These are phyloP conservation scores for Litchi chinensis DNA, from an alignment of 345 rosid species.

Conservation along the genomic window DNA sequence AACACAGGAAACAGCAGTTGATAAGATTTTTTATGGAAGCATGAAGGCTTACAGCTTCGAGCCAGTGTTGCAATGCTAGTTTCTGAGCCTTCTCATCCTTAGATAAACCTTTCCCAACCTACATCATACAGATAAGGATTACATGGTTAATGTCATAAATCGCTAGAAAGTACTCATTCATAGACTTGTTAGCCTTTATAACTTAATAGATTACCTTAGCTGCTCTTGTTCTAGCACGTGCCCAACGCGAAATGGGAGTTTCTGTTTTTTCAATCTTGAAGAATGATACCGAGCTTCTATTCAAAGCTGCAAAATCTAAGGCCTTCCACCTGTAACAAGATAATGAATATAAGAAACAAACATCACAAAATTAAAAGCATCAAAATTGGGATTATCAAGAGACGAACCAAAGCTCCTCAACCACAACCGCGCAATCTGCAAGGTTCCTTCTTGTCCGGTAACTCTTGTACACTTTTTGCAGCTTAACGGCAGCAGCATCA, in stretches of 20 bases:
- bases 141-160: neutral
- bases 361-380: neutral
- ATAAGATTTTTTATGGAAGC: neutral
- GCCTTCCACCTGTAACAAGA: constrained; percentile 62
- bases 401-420: constrained; percentile 71
- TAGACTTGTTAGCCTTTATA: neutral
- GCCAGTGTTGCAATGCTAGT: constrained; percentile 78
- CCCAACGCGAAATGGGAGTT: constrained; percentile 63
- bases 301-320: constrained; percentile 59
- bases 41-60: constrained; percentile 64
- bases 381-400: constrained; percentile 20
- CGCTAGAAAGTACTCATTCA: neutral
- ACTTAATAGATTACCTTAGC: constrained; percentile 50
- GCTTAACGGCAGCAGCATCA: constrained; percentile 59
- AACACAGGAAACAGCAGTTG: neutral
- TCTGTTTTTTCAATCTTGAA: constrained; percentile 56
- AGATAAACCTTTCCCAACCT: constrained; percentile 73
- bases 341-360: constrained; percentile 7
- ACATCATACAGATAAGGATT: constrained; percentile 4
- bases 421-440: constrained; percentile 76
- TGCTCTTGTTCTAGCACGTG: constrained; percentile 60
- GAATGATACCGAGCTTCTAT: constrained; percentile 54
- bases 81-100: constrained; percentile 77
- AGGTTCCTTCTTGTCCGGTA: constrained; percentile 56
- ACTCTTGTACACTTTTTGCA: constrained; percentile 54